These are phyloP conservation scores for Diaporthe citri DNA, from an alignment of 2,329 filamentous ascomycete genomes.

Conservation along the genomic window DNA sequence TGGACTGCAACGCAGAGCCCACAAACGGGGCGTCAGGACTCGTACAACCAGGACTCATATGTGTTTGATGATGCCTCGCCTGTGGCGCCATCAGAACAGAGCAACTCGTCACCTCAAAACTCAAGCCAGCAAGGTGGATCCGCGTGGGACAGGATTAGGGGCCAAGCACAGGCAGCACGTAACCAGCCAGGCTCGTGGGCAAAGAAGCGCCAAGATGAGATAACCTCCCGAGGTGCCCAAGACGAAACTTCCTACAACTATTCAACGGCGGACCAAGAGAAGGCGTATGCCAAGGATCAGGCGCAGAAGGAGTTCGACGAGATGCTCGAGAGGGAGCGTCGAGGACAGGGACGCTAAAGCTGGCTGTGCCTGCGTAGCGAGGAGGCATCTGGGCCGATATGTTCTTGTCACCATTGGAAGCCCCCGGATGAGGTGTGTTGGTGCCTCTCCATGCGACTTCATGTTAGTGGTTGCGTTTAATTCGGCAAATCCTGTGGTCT, in stretches of 20 bases:
- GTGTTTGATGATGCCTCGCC: conserved; percentile 41
- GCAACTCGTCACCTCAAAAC: neutral
- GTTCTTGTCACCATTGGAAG: neutral
- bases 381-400: neutral
- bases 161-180: conserved; percentile 31
- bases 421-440: neutral
- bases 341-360: conserved; percentile 21
- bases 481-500: too few relatives aligned
- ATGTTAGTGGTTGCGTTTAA: too few relatives aligned
- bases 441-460: neutral
- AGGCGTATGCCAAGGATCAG: conserved; percentile 54
- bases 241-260: conserved; percentile 49
- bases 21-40: conserved; percentile 2
- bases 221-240: conserved; percentile 35
- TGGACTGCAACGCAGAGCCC: conserved; percentile 24
- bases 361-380: neutral
- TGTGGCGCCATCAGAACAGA: conserved; percentile 33
- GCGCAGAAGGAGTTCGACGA: conserved; percentile 65
- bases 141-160: conserved; percentile 40
- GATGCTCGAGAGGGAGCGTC: conserved; percentile 58
- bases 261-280: conserved; percentile 53
- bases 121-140: conserved; percentile 30
- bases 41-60: conserved; percentile 26
- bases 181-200: conserved; percentile 18
- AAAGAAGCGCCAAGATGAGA: conserved; percentile 44